Evolutionary conservation across 441 rosid species (phyloP).

Genomic region (Adansonia gregorii): DNA sequence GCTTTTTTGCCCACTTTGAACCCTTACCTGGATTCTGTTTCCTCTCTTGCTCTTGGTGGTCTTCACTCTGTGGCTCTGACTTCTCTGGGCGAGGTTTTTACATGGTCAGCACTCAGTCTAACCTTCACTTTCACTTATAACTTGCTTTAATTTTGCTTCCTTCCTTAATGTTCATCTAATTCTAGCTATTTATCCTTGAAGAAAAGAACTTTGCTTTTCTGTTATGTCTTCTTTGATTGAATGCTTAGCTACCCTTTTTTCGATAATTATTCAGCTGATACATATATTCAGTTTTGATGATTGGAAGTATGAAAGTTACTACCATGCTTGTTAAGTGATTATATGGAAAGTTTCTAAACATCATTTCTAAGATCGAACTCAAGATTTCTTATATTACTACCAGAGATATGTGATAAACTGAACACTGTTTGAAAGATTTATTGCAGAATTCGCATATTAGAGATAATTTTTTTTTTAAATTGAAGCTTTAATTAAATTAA

Average conservation of each 20-base stretch:
- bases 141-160: background rate
- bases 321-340: background rate
- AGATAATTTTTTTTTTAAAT: background rate
- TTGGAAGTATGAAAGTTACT: background rate
- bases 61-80: slow-evolving; percentile 83
- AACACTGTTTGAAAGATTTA: background rate
- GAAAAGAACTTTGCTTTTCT: background rate
- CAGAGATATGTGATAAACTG: background rate
- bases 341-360: background rate
- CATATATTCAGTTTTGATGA: background rate
- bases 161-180: slow-evolving; percentile 5
- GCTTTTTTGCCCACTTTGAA: slow-evolving; percentile 71
- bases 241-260: background rate
- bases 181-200: background rate
- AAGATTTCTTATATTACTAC: slow-evolving; percentile 6
- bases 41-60: slow-evolving; percentile 73
- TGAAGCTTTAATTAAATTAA: background rate
- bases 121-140: background rate
- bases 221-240: slow-evolving; percentile 10
- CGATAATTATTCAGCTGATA: background rate
- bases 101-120: slow-evolving; percentile 59
- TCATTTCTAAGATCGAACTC: background rate
- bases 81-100: slow-evolving; percentile 62
- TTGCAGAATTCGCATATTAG: background rate
- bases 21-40: slow-evolving; percentile 60